These are phyloP conservation scores for Cladophialophora chaetospira DNA, from an alignment of 2,329 filamentous ascomycete species.

Conservation along the genomic window DNA sequence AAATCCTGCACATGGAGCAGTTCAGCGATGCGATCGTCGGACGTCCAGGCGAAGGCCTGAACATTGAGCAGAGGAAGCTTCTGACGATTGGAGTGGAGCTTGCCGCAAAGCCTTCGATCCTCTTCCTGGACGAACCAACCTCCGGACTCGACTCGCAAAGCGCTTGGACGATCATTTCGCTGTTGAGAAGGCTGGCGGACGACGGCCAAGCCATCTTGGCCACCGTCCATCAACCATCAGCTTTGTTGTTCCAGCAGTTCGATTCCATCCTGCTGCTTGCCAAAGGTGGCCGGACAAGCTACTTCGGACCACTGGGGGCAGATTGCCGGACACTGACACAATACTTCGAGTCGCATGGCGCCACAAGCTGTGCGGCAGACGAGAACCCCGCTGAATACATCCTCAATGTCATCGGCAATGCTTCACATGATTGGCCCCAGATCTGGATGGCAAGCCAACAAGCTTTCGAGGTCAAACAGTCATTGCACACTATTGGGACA, in stretches of 20 bases:
- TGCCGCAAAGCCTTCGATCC: conserved; percentile 80
- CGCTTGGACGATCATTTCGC: conserved; percentile 81
- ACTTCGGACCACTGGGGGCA: conserved; percentile 66
- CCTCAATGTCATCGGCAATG: conserved; percentile 59
- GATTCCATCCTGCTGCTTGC: conserved; percentile 64
- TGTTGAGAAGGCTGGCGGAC: conserved; percentile 83
- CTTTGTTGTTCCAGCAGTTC: conserved; percentile 85
- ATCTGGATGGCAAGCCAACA: conserved; percentile 50
- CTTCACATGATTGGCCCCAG: conserved; percentile 65
- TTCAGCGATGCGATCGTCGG: conserved; percentile 88
- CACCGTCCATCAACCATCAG: conserved; percentile 91
- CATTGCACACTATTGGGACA: background rate
- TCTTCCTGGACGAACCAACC: conserved; percentile 91
- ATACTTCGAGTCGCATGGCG: conserved; percentile 68
- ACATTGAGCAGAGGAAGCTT: conserved; percentile 66
- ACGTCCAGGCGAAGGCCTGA: conserved; percentile 74
- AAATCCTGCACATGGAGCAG: conserved; percentile 81
- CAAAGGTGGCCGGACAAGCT: conserved; percentile 65
- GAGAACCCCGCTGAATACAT: conserved; percentile 77
- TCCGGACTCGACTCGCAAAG: conserved; percentile 89
- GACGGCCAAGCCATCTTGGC: conserved; percentile 85
- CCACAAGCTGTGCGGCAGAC: conserved; percentile 56
- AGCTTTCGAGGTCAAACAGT: background rate
- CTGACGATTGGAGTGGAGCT: conserved; percentile 92
- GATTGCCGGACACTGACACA: conserved; percentile 58